Evolutionary conservation across 2,329 filamentous ascomycete genomes (phyloP), one percentile per base, ranked within the genome.

Genomic region (Mycosphaerella arachidis): DNA sequence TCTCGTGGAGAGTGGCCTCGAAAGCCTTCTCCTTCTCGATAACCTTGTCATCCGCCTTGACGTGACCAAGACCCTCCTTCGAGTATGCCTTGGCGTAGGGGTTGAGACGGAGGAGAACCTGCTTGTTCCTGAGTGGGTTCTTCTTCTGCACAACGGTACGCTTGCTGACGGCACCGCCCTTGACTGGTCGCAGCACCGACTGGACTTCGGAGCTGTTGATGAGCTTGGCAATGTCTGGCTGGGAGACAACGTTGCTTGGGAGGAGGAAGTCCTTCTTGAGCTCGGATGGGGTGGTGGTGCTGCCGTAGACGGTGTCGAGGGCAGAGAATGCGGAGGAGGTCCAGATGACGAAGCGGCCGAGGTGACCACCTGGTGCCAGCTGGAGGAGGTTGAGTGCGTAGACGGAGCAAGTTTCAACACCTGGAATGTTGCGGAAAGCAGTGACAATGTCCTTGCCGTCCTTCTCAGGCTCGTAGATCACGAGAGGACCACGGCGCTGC

Each of bases 141-240:
- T 97, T 97, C 92, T 99, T 99, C 87, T 97, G 93, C 71, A 96
- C 91, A 75, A 85, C 82, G 71, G 84, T 82, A 76, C 94, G 91
- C 87, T 97, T 97, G 81, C 92, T 95, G 76, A 87, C 81, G 76
- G 91, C 86, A 72, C 89, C 86, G 73, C 94, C 94, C 85, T 92
- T 94, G 79, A 92, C 91, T 64, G 89, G 91, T 73, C 90, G 88
- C 75, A 99, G 87, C 62, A 96, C 93, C 80, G 88, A 90, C 88
- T 99, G 94, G 79, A 97, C 89, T 84, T 99, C 94, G 75, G 91
- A 92, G 75, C 89, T 93, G 91, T 99, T 99, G 89, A 99, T 99
- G 76, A 99, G 86, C 81, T 95, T 94, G 82, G 86, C 87, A 73
- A 99, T 88, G 76, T 99, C 94, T 77, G 94, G 87, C 86, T 99